phyloP scores from a whole-genome alignment of 371 early-diverging fungal species.

The Mucor indicus region DNA sequence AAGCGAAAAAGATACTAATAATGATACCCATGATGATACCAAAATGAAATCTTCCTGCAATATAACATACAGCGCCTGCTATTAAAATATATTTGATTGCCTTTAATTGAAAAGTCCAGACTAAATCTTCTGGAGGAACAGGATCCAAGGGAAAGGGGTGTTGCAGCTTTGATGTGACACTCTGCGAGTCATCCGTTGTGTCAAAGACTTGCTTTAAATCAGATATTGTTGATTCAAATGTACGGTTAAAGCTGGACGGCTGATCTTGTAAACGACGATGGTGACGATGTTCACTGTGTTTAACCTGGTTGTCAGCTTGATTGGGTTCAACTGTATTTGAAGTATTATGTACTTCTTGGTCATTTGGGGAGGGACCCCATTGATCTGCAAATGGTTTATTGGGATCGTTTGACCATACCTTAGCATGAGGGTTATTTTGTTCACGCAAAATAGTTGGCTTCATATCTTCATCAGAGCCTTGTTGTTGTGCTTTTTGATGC shows the following conservation, averaged over 20 bases:
- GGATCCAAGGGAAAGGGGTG: conserved; percentile 16
- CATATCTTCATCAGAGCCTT: background rate
- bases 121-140: conserved; percentile 18
- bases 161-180: conserved; percentile 3
- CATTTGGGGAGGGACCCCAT: conserved; percentile 1
- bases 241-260: conserved; percentile 45
- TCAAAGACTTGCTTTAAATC: conserved; percentile 12
- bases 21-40: conserved; percentile 17
- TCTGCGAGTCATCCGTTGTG: conserved; percentile 2
- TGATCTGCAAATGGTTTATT: conserved; percentile 2
- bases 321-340: background rate
- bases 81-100: conserved; percentile 31
- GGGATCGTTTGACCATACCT: conserved; percentile 14
- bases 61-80: conserved; percentile 21
- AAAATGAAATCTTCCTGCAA: conserved; percentile 23
- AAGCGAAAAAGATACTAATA: conserved; percentile 15
- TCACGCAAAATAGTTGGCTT: conserved; percentile 2
- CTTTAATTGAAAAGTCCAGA: conserved; percentile 21
- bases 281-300: background rate
- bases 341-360: background rate
- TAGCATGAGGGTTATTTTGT: conserved; percentile 1
- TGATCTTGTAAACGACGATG: conserved; percentile 48
- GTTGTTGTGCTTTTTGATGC: background rate
- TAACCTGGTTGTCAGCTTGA: background rate
- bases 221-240: conserved; percentile 49